These are phyloP conservation scores for Choanephora cucurbitarum DNA, from an alignment of 371 early-diverging fungal genomes.

Conservation along the genomic window DNA sequence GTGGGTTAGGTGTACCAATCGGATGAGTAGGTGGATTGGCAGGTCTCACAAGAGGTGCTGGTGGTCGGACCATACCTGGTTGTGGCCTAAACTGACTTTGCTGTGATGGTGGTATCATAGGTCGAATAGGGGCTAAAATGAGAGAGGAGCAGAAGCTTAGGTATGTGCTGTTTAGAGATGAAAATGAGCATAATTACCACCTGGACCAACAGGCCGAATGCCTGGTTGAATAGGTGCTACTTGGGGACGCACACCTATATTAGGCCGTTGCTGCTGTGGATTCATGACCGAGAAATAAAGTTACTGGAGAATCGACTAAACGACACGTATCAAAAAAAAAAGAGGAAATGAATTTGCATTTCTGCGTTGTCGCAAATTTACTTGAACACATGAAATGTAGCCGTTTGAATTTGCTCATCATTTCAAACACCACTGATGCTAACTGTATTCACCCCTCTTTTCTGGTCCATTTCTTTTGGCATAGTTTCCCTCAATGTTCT, in stretches of 20 bases:
- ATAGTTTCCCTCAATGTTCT: too few species aligned
- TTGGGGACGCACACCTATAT: neutral
- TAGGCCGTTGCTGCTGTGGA: slow-evolving; percentile 16
- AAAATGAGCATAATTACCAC: neutral
- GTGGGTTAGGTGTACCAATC: neutral
- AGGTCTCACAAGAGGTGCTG: slow-evolving; percentile 4
- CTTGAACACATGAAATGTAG: too few species aligned
- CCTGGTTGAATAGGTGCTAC: slow-evolving; percentile 7
- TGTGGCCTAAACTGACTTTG: neutral
- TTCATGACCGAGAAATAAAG: slow-evolving; percentile 7
- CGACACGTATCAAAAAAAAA: too few species aligned
- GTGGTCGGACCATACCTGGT: slow-evolving; percentile 9
- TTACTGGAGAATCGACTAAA: neutral
- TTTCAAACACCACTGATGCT: too few species aligned
- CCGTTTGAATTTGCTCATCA: too few species aligned
- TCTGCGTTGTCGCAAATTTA: too few species aligned
- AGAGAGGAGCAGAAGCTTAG: too few species aligned
- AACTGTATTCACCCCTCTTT: too few species aligned
- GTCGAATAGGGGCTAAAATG: slow-evolving; percentile 14
- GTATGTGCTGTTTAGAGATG: neutral
- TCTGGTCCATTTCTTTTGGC: too few species aligned
- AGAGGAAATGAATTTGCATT: too few species aligned
- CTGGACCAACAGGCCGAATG: slow-evolving; percentile 9
- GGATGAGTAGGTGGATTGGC: neutral
- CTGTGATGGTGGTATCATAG: slow-evolving; percentile 15